Base-by-base conservation (phyloP, 306 rosid species). In the Myrica gale region DNA sequence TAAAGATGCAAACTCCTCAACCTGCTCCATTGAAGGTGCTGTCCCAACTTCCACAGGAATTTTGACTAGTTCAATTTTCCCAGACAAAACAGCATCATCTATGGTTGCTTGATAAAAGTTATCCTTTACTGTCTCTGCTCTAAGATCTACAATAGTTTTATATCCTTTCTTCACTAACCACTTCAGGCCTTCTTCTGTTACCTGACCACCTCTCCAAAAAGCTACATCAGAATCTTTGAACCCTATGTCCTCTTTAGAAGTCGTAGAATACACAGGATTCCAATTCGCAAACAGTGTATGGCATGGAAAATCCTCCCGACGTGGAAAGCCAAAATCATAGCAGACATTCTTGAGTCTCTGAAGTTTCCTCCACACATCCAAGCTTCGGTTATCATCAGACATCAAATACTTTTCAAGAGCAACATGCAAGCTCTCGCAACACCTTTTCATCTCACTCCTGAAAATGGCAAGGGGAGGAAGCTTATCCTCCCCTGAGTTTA, bases 181-280 rank as follows among this genome's bases (percentile, higher is more conserved):
- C 78, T 85, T 85, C 72, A 92, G 81, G 61, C 97, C 96, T 87
- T 95, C 99, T 83, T 95, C 99, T 17, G 98, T 89, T 62, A 95
- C 93, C 84, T 92, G 98, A 67, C 99, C 97, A n/a, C 99, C 99
- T 39, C 77, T 89, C 97, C 99, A 95, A 76, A 95, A 95, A 74
- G 85, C 93, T 32, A 80, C 87, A 66, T 87, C 97, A 0, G 93
- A 84, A 79, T 83, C 90, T 48, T 81, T 54, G 41, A 76, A 84
- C 43, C 63, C 85, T 16, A 6, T 51, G 37, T 88, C 88, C 74
- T 86, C 96, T 81, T 76, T 82, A 32, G 84, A 84, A 81, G 77
- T 76, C 45, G 83, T 84, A 21, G 84, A 74, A 83, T 84, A 85
- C 48, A 95, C 88, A 65, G 93, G 87, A 83, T 73, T 75, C 97